Percentiles rank a stretch among this genome's conserved stretches.
Conservation (phyloP, 2,329 filamentous ascomycete species). For the Apiospora pterosperma region DNA sequence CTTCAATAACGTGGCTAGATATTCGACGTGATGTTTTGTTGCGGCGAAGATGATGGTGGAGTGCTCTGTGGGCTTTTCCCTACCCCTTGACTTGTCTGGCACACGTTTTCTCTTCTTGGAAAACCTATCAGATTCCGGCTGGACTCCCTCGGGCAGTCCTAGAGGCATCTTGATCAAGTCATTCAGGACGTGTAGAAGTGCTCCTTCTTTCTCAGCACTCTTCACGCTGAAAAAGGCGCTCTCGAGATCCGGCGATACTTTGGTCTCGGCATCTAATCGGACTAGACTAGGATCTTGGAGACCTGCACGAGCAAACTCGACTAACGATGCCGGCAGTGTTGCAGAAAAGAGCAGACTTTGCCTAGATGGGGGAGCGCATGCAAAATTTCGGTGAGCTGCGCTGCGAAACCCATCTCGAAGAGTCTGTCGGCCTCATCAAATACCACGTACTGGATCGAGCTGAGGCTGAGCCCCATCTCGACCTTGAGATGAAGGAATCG, state of each 20-base stretch:
- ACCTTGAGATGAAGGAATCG: conserved; percentile 96
- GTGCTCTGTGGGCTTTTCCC: conserved; percentile 76
- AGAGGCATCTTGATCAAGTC: conserved; percentile 89
- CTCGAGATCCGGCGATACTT: conserved; percentile 93
- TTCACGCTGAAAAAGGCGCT: conserved; percentile 95
- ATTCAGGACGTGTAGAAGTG: conserved; percentile 81
- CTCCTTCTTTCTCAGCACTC: conserved; percentile 88
- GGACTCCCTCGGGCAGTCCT: conserved; percentile 54
- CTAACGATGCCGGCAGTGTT: conserved; percentile 87
- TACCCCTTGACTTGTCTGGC: conserved; percentile 47
- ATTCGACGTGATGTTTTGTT: conserved; percentile 97
- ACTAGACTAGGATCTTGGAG: conserved; percentile 89
- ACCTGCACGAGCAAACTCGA: conserved; percentile 93
- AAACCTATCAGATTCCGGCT: conserved; percentile 42
- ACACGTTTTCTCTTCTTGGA: conserved; percentile 73
- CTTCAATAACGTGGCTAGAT: conserved; percentile 76
- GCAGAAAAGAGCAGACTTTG: conserved; percentile 96
- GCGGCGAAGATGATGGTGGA: conserved; percentile 94
- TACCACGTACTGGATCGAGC: conserved; percentile 87
- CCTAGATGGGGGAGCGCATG: conserved; percentile 75
- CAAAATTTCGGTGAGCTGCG: conserved; percentile 89
- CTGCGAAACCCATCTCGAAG: conserved; percentile 98
- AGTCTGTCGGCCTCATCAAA: conserved; percentile 97
- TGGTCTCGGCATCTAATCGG: conserved; percentile 88
- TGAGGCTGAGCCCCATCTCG: conserved; percentile 91